phyloP scores from a whole-genome alignment of 176 grass and related monocot species.

The Rhynchospora breviuscula region DNA sequence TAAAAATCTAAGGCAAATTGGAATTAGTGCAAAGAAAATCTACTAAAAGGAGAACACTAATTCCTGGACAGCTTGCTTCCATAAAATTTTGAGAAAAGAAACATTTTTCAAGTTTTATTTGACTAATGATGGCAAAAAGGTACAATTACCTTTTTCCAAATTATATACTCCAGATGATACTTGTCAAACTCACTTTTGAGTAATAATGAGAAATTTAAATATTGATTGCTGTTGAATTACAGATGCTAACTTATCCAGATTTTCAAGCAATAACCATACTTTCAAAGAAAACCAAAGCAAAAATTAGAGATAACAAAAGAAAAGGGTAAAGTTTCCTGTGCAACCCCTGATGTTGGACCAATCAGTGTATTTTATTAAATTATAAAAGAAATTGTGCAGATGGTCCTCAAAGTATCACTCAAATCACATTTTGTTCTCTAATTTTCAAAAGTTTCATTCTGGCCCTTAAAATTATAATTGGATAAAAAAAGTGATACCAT shows the following conservation, averaged over 20 bases:
- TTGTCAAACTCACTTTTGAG: neutral
- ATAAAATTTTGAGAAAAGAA: too few relatives aligned
- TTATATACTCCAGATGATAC: neutral
- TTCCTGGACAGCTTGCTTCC: neutral
- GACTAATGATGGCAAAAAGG: neutral
- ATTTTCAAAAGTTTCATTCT: neutral
- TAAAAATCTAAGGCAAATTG: neutral
- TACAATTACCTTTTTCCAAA: neutral
- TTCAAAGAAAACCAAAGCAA: neutral
- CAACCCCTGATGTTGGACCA: neutral
- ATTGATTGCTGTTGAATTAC: constrained; percentile 5
- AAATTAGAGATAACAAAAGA: neutral
- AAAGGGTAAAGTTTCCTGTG: neutral
- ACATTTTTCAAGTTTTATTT: neutral
- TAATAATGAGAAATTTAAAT: neutral
- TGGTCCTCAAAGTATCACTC: neutral
- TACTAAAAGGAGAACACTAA: neutral
- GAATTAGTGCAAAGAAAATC: neutral
- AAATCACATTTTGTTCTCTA: neutral
- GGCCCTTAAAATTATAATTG: neutral
- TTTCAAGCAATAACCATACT: neutral
- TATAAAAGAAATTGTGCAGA: neutral
- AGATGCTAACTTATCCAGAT: neutral
- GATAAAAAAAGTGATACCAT: neutral
- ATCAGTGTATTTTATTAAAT: too few relatives aligned